Percentiles rank a stretch among this genome's conserved stretches.
Evolutionary conservation across 108 stramenopile species (phyloP).

Genomic region (Asterionellopsis glacialis): DNA sequence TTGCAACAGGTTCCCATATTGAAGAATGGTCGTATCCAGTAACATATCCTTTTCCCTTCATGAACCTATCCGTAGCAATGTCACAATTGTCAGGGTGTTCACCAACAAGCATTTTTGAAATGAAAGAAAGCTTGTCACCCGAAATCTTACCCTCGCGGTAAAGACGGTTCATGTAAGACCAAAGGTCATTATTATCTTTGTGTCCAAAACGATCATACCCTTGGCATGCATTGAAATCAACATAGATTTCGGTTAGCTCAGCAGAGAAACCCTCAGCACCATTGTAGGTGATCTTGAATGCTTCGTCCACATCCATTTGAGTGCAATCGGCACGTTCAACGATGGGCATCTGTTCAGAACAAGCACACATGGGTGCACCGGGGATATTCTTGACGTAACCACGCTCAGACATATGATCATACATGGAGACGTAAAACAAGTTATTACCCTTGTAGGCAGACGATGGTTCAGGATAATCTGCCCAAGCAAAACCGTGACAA

Average conservation of each 20-base stretch:
- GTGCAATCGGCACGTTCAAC: conserved; percentile 56
- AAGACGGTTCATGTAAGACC: conserved; percentile 29
- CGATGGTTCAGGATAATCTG: not conserved
- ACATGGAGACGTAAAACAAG: conserved; percentile 45
- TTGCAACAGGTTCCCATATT: conserved; percentile 25
- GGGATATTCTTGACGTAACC: conserved; percentile 32
- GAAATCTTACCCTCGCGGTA: conserved; percentile 25
- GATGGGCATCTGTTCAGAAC: conserved; percentile 45
- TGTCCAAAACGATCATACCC: conserved; percentile 20
- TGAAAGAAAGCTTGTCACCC: not conserved
- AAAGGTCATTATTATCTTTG: conserved; percentile 37
- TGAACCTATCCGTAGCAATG: not conserved
- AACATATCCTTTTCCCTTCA: conserved; percentile 17
- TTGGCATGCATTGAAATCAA: conserved; percentile 44
- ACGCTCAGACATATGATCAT: conserved; percentile 34
- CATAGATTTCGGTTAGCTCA: conserved; percentile 13
- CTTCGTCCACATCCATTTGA: conserved; percentile 11
- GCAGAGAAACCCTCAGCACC: conserved; percentile 11
- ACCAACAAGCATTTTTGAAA: conserved; percentile 8
- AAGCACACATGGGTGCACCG: conserved; percentile 40
- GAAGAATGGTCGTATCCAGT: conserved; percentile 4
- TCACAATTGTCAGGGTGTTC: not conserved
- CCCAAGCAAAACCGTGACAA: conserved; percentile 45
- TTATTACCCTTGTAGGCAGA: conserved; percentile 20
- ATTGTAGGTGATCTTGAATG: conserved; percentile 11